These are phyloP conservation scores for Butyriboletus loyo DNA, from an alignment of 768 basidiomycete genomes.

Conservation along the genomic window DNA sequence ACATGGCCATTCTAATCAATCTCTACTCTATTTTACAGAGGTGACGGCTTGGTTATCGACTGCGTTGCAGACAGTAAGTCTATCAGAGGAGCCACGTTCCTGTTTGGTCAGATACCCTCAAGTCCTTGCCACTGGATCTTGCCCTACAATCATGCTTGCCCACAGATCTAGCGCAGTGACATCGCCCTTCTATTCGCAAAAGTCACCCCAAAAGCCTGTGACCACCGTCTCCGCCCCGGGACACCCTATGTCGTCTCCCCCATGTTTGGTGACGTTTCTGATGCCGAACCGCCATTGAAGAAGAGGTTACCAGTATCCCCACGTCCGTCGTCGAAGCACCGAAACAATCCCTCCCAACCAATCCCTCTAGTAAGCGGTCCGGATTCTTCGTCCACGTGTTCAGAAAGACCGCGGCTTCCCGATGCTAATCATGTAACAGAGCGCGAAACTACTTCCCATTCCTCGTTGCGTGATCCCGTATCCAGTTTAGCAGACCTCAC, in stretches of 20 bases:
- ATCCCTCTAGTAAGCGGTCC: not conserved
- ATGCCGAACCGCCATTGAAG: not conserved
- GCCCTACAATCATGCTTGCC: conserved; percentile 25
- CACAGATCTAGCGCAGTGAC: conserved; percentile 24
- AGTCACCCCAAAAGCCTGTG: not conserved
- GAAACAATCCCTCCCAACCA: conserved; percentile 1
- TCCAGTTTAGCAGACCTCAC: not conserved
- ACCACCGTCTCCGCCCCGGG: not conserved
- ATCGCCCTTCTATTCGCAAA: not conserved
- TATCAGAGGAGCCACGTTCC: conserved; percentile 29
- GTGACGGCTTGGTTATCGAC: conserved; percentile 31
- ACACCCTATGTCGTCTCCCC: not conserved
- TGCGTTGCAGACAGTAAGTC: conserved; percentile 22
- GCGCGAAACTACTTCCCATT: not conserved
- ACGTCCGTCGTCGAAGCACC: conserved; percentile 8
- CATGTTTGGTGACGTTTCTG: not conserved
- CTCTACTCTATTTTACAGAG: conserved; percentile 10
- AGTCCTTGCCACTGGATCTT: conserved; percentile 26
- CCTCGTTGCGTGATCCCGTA: not conserved
- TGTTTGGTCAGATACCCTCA: conserved; percentile 32
- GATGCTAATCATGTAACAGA: conserved; percentile 9
- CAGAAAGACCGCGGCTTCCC: not conserved
- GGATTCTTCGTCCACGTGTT: not conserved
- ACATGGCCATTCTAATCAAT: not conserved
- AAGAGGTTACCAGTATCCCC: conserved; percentile 22